phyloP scores from a whole-genome alignment of 305 asterid genomes.

The Petunia hybrid region DNA sequence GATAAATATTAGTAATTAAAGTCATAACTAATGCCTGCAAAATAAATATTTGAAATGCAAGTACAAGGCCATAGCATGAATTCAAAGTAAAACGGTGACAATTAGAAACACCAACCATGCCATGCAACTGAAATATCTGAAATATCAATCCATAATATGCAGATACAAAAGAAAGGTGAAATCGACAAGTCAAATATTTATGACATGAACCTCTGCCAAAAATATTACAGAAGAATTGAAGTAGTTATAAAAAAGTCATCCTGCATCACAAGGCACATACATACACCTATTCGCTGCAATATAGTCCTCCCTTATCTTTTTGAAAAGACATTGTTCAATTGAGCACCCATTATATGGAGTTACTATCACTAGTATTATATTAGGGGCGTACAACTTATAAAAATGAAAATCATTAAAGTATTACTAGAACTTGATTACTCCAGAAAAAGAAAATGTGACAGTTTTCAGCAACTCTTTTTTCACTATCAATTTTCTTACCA shows the following conservation, averaged over 20 bases:
- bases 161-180: background rate
- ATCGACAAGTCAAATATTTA: background rate
- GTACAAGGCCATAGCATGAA: background rate
- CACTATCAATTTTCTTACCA: too few relatives aligned
- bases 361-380: background rate
- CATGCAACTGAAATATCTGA: background rate
- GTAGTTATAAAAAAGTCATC: background rate
- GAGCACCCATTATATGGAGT: background rate
- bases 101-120: background rate
- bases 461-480: too few relatives aligned
- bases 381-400: background rate
- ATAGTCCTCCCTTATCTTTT: background rate
- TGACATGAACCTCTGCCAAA: background rate
- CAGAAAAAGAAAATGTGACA: too few relatives aligned
- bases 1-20: background rate
- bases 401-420: background rate
- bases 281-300: background rate
- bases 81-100: background rate
- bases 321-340: background rate
- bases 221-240: background rate
- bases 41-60: background rate
- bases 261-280: background rate
- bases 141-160: background rate
- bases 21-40: background rate
- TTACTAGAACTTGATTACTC: background rate